These are phyloP conservation scores for Cystobasidium onofrii DNA, from an alignment of 768 basidiomycete species.

Conservation along the genomic window DNA sequence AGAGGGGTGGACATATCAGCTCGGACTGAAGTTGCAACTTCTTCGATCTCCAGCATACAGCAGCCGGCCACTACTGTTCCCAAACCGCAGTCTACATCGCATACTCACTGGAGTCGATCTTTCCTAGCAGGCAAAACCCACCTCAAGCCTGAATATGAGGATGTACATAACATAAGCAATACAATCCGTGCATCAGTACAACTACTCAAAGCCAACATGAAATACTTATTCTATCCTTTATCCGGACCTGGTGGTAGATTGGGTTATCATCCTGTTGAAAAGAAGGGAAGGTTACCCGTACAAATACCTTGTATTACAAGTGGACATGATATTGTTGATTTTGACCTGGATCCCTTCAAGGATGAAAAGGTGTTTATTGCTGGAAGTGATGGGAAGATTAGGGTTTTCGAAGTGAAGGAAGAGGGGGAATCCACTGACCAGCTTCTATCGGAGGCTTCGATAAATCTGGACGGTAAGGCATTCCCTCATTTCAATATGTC, in stretches of 20 bases:
- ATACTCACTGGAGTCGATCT: conserved; percentile 45
- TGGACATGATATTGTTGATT: conserved; percentile 45
- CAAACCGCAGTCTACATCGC: background rate
- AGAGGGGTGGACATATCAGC: background rate
- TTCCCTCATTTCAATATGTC: background rate
- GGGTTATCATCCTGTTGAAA: conserved; percentile 43
- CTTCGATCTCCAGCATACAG: background rate
- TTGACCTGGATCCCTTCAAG: conserved; percentile 44
- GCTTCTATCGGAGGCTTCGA: conserved; percentile 37
- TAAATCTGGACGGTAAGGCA: conserved; percentile 42
- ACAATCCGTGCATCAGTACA: conserved; percentile 43
- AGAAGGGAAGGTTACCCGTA: conserved; percentile 44
- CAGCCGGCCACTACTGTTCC: background rate
- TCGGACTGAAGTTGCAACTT: background rate
- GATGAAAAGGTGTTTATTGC: conserved; percentile 41
- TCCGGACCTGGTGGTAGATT: conserved; percentile 47
- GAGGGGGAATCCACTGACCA: conserved; percentile 39
- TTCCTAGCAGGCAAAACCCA: conserved; percentile 47
- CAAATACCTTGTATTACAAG: conserved; percentile 41
- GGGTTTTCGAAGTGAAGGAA: conserved; percentile 43
- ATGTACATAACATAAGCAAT: conserved; percentile 43
- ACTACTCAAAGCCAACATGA: conserved; percentile 43
- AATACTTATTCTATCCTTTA: conserved; percentile 46
- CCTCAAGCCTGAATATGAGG: conserved; percentile 46
- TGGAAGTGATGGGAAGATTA: conserved; percentile 45